These are phyloP conservation scores for Gonapodya prolifera DNA, from an alignment of 192 early-diverging fungal species.

Conservation along the genomic window DNA sequence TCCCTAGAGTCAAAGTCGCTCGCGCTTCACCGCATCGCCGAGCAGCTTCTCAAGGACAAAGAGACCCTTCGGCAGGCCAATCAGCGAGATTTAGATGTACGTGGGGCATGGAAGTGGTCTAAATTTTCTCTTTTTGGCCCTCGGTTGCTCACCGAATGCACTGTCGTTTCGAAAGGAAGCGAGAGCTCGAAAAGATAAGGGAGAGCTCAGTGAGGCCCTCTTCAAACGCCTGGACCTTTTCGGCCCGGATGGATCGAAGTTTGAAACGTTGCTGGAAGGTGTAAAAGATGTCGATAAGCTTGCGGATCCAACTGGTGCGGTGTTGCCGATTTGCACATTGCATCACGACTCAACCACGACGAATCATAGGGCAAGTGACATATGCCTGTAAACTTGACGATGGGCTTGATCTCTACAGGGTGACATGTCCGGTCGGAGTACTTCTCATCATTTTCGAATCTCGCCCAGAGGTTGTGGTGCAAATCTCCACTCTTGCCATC, in stretches of 20 bases:
- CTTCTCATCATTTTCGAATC: constrained; percentile 97
- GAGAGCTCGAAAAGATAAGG: constrained; percentile 51
- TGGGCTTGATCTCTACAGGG: constrained; percentile 77
- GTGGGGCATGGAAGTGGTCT: neutral
- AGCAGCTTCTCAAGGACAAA: constrained; percentile 48
- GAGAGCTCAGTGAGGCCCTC: constrained; percentile 58
- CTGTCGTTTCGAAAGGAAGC: constrained; percentile 29
- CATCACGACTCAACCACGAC: neutral
- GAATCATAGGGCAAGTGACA: constrained; percentile 39
- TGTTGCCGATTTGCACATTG: neutral
- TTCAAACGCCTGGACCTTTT: constrained; percentile 82
- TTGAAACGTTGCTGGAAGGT: constrained; percentile 70
- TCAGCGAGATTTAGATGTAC: constrained; percentile 57
- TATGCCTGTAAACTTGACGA: constrained; percentile 65
- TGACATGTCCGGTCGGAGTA: constrained; percentile 88
- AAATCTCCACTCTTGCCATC: constrained; percentile 86
- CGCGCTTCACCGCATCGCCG: constrained; percentile 57
- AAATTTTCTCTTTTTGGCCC: neutral
- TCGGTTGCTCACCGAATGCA: neutral
- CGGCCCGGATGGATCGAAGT: constrained; percentile 64
- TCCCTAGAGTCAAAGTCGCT: constrained; percentile 60
- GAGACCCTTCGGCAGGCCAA: constrained; percentile 66
- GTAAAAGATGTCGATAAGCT: constrained; percentile 78
- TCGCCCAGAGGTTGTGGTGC: constrained; percentile 95
- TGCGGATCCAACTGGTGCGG: constrained; percentile 62